These are phyloP conservation scores for Candida berthetii DNA, from an alignment of 805 yeast species.

Conservation along the genomic window DNA sequence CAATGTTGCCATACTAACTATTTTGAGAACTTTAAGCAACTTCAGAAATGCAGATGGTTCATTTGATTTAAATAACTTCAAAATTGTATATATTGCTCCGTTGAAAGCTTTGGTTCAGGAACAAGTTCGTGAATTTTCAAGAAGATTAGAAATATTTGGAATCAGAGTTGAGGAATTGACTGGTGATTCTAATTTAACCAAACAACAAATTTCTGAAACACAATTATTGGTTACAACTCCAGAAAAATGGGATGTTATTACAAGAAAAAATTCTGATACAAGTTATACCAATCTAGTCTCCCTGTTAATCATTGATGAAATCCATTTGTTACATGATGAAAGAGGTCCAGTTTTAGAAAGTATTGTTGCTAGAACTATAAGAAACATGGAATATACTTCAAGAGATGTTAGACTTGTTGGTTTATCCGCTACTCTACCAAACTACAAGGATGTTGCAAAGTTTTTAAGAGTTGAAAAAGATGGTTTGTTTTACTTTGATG, in stretches of 20 bases:
- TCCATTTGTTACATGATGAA: slow-evolving; percentile 87
- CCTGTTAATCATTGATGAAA: slow-evolving; percentile 82
- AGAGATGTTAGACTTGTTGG: slow-evolving; percentile 69
- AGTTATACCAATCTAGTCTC: slow-evolving; percentile 60
- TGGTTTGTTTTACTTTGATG: slow-evolving; percentile 77
- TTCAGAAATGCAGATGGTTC: slow-evolving; percentile 42
- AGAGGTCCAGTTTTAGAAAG: slow-evolving; percentile 94
- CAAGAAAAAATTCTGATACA: slow-evolving; percentile 70
- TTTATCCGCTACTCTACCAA: slow-evolving; percentile 89
- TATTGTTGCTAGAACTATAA: slow-evolving; percentile 70
- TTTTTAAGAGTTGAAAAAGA: slow-evolving; percentile 62
- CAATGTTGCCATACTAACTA: slow-evolving; percentile 86
- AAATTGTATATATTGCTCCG: slow-evolving; percentile 88
- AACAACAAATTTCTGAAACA: slow-evolving; percentile 68
- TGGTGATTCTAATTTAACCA: slow-evolving; percentile 79
- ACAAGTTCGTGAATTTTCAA: slow-evolving; percentile 79
- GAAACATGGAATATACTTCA: slow-evolving; percentile 36
- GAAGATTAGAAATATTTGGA: slow-evolving; percentile 60
- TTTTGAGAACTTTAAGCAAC: slow-evolving; percentile 55
- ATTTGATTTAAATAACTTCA: slow-evolving; percentile 51
- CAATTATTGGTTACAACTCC: slow-evolving; percentile 91
- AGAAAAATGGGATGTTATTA: slow-evolving; percentile 95
- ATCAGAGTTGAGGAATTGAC: slow-evolving; percentile 79
- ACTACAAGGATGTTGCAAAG: slow-evolving; percentile 78
- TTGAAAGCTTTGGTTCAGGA: slow-evolving; percentile 93